Percentiles rank a stretch among this genome's conserved stretches.
phyloP scores from a whole-genome alignment of 768 basidiomycete species.

The Arthromyces matolae region DNA sequence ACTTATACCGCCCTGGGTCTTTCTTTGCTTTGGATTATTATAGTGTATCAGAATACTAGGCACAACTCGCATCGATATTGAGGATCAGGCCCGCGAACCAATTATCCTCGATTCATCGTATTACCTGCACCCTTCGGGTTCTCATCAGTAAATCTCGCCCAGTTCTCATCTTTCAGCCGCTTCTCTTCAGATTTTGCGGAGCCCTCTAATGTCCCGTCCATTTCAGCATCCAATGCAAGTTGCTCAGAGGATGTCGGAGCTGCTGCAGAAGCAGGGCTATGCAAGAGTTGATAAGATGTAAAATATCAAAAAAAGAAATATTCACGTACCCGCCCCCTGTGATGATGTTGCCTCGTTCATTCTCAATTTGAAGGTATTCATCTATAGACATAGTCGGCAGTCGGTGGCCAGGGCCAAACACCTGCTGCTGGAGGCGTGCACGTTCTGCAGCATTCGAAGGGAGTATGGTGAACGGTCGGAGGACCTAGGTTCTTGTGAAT shows the following conservation, averaged over 20 bases:
- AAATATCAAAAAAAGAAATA: conserved; percentile 3
- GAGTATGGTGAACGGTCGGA: conserved; percentile 90
- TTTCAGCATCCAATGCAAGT: conserved; percentile 73
- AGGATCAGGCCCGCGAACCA: neutral
- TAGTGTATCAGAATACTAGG: conserved; percentile 20
- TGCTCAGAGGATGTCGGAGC: conserved; percentile 74
- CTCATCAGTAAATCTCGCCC: conserved; percentile 84
- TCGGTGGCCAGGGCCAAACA: conserved; percentile 80
- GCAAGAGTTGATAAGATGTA: conserved; percentile 8
- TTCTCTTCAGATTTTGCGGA: conserved; percentile 72
- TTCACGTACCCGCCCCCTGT: conserved; percentile 76
- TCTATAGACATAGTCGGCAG: conserved; percentile 96
- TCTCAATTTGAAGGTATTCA: conserved; percentile 88
- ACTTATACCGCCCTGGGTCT: conserved; percentile 16
- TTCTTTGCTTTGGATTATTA: conserved; percentile 13
- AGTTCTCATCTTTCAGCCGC: conserved; percentile 83
- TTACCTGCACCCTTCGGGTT: conserved; percentile 94
- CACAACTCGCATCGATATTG: neutral
- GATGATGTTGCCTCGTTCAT: conserved; percentile 80
- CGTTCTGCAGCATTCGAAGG: conserved; percentile 69
- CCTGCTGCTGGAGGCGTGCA: conserved; percentile 67
- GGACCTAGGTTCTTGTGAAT: conserved; percentile 47
- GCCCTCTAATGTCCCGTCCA: conserved; percentile 72
- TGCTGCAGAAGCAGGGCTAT: conserved; percentile 62
- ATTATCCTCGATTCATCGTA: conserved; percentile 89